Conservation (phyloP, 164 flowering plant genomes). For the Amborella trichopoda region DNA sequence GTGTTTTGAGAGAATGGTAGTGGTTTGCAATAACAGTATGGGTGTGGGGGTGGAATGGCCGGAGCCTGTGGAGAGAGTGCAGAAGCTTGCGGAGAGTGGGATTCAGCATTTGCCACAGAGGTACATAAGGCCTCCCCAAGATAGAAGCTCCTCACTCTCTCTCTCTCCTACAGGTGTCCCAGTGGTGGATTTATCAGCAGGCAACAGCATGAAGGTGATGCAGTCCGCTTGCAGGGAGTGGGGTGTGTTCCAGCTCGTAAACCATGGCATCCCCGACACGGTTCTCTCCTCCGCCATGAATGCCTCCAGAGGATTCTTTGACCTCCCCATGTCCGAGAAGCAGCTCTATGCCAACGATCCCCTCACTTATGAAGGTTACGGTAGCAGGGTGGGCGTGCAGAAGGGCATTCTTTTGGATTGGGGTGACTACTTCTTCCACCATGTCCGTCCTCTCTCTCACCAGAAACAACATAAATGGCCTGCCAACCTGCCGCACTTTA, state of each 20-base stretch:
- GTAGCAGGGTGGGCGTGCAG: constrained; percentile 69
- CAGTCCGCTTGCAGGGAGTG: constrained; percentile 54
- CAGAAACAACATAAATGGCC: constrained; percentile 60
- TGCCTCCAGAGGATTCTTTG: constrained; percentile 58
- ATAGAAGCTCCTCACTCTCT: no score
- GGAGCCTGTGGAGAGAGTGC: constrained; percentile 80
- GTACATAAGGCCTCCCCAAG: constrained; percentile 55
- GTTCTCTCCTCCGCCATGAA: constrained; percentile 37
- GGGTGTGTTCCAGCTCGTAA: constrained; percentile 83
- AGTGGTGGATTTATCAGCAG: no score
- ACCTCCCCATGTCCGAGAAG: constrained; percentile 46
- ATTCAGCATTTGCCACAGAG: constrained; percentile 33
- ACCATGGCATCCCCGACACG: constrained; percentile 56
- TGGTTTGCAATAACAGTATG: no score
- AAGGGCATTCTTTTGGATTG: constrained; percentile 69
- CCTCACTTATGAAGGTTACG: constrained; percentile 69
- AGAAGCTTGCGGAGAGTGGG: constrained; percentile 58
- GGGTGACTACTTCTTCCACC: constrained; percentile 74
- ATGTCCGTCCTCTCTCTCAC: constrained; percentile 26
- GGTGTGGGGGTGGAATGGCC: no score
- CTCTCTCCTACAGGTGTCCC: no score
- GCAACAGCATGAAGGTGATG: constrained; percentile 33
- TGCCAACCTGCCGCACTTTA: constrained; percentile 28
- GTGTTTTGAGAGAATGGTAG: no score
- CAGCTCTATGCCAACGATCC: constrained; percentile 55